Evolutionary conservation across 208 protist species (phyloP).

Genomic region (Leishmania lainsoni): DNA sequence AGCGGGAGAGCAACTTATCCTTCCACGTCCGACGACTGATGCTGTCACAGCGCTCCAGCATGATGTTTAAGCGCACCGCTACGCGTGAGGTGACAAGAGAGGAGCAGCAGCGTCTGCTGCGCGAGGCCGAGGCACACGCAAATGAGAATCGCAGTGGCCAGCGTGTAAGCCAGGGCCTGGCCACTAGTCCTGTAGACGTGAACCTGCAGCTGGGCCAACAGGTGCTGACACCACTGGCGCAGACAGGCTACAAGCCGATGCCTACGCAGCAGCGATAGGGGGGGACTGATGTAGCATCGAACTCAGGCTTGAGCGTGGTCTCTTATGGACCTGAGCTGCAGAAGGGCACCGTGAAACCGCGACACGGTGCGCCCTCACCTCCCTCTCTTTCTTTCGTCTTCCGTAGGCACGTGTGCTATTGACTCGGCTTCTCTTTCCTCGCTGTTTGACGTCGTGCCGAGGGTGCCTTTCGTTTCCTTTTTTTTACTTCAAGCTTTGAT

Average conservation of each 20-base stretch:
- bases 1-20: conserved; percentile 66
- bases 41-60: conserved; percentile 73
- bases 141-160: conserved; percentile 75
- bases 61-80: conserved; percentile 89
- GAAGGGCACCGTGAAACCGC: not conserved
- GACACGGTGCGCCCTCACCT: not conserved
- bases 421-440: not conserved
- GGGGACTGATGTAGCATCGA: not conserved
- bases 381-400: not conserved
- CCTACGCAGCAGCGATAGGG: conserved; percentile 22
- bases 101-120: conserved; percentile 78
- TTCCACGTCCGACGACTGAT: conserved; percentile 79
- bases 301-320: not conserved
- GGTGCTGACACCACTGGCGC: conserved; percentile 75
- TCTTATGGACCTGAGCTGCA: not conserved
- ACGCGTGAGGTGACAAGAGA: conserved; percentile 84
- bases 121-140: conserved; percentile 56
- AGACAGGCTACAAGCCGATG: conserved; percentile 83
- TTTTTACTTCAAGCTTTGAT: not conserved
- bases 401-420: not conserved
- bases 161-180: conserved; percentile 49
- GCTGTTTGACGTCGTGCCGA: not conserved
- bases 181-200: conserved; percentile 60
- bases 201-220: conserved; percentile 76
- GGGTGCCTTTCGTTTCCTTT: not conserved